Base-by-base conservation (phyloP, 169 alveolate species). In the Plasmodium ovale region DNA sequence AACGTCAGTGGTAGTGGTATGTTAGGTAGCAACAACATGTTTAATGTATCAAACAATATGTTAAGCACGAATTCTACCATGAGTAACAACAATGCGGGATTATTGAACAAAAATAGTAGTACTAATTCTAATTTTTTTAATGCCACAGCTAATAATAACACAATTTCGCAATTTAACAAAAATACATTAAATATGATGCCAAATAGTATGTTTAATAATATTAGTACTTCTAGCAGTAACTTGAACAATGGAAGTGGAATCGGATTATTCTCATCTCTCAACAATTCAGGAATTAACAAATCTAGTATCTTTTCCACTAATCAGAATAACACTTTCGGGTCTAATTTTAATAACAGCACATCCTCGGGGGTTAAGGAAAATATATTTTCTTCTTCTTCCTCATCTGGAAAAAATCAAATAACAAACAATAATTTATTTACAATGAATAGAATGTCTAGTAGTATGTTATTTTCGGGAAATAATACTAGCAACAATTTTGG, bases 401-500 rank as follows among this genome's bases (percentile, higher is more conserved):
- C 84, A 3, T 23, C 53, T 31, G 29, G 37, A 23, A 53, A 31
- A 47, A 82, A 82, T 19, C 70, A 64, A 65, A 7, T 64, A 12
- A 51, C 16, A 62, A 82, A 69, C 54, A 65, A 39, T 54, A 82
- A 65, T 65, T 65, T 35, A 35, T 47, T 49, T 79, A 14, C 56
- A 2, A 31, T 47, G 58, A 54, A 27, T 39, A 14, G 47, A 27
- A 19, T 27, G n/a, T 33, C n/a, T 31, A 56, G 14, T 56, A 39
- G 23, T 44, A 14, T 44, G 33, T 72, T 69, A 25, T 69, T 19
- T 69, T 3, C 87, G 19, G 35, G 59, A 31, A 44, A 19, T 9
- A 53, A 37, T 31, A 23, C 39, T 23, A 65, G 39, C 39, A 65
- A 60, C 31, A 60, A 60, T 23, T 35, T n/a, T n/a, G n/a, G n/a